These are phyloP conservation scores for Candida oleophila DNA, from an alignment of 805 yeast genomes.

Conservation along the genomic window DNA sequence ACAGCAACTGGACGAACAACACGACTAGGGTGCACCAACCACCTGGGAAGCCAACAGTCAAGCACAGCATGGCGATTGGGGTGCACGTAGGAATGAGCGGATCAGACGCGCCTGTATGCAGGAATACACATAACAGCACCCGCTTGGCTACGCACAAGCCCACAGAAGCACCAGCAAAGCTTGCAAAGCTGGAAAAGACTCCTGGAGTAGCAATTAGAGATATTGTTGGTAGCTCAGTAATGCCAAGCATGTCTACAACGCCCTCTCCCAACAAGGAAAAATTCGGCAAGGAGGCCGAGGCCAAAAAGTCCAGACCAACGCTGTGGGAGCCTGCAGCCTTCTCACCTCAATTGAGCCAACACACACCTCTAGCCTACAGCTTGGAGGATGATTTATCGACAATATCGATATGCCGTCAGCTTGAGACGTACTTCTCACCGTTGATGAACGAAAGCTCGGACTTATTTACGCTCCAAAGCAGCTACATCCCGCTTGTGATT, in stretches of 20 bases:
- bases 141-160: neutral
- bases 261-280: neutral
- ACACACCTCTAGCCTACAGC: constrained; percentile 9
- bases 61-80: too few species aligned
- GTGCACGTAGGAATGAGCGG: neutral
- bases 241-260: neutral
- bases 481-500: neutral
- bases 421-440: constrained; percentile 22
- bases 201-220: too few species aligned
- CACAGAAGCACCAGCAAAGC: neutral
- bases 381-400: constrained; percentile 20
- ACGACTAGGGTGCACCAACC: too few species aligned
- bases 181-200: too few species aligned
- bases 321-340: neutral
- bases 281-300: neutral
- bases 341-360: constrained; percentile 2
- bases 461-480: constrained; percentile 14
- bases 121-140: neutral
- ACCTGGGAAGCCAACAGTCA: too few species aligned
- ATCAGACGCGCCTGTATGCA: neutral
- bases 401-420: constrained; percentile 23
- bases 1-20: too few species aligned
- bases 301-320: neutral
- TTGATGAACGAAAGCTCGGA: constrained; percentile 27
- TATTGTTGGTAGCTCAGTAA: too few species aligned